Percentiles rank a stretch among this genome's conserved stretches.
Conservation (phyloP, 148 eudicot species). For the Rhododendron simsii region DNA sequence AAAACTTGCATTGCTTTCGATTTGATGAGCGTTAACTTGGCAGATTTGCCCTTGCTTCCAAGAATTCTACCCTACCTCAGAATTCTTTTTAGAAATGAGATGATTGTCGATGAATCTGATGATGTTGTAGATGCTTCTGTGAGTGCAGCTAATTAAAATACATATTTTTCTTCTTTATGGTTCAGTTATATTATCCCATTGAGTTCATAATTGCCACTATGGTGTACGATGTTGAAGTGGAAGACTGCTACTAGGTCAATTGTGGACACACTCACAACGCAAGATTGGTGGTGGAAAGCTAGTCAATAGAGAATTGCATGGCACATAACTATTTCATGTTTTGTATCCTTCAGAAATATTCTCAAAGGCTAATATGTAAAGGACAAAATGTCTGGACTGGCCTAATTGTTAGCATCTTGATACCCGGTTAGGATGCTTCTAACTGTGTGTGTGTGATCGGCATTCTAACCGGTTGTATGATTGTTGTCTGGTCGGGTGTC, state of each 20-base stretch:
- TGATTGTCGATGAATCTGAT: conserved; percentile 65
- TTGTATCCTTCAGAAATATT: background rate
- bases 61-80: conserved; percentile 67
- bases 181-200: background rate
- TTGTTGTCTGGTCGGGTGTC: no score
- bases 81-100: conserved; percentile 65
- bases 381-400: no score
- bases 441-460: no score
- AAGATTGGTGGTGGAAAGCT: background rate
- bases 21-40: conserved; percentile 88
- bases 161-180: background rate
- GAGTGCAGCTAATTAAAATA: conserved; percentile 20
- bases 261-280: background rate
- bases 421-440: no score
- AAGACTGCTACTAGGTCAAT: background rate
- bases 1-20: conserved; percentile 87
- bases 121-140: conserved; percentile 36
- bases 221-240: background rate
- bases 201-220: background rate
- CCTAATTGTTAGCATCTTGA: no score
- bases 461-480: no score
- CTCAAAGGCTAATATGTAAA: background rate
- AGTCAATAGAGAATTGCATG: background rate
- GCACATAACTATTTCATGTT: background rate
- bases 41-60: conserved; percentile 74